Conservation (phyloP, 306 rosid species). For the Corylus americana region DNA sequence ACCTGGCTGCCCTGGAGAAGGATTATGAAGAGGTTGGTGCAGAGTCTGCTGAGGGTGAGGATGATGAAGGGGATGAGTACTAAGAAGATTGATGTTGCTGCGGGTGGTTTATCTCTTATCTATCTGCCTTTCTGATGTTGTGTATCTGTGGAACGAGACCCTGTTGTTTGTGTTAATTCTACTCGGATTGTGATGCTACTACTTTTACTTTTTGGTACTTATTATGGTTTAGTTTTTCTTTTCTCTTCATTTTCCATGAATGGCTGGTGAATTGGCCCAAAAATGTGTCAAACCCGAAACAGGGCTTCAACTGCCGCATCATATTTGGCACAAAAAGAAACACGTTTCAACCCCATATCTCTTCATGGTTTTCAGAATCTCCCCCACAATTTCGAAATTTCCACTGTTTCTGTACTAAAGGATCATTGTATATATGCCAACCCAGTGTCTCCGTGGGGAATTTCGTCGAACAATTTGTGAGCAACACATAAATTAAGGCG, state of each 20-base stretch:
- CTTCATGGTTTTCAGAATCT: constrained; percentile 50
- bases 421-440: constrained; percentile 66
- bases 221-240: too few relatives aligned
- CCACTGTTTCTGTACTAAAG: constrained; percentile 29
- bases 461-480: constrained; percentile 55
- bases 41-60: constrained; percentile 76
- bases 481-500: constrained; percentile 21
- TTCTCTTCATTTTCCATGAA: too few relatives aligned
- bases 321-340: too few relatives aligned
- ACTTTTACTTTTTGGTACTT: background rate
- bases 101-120: background rate
- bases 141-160: background rate
- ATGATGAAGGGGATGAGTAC: constrained; percentile 67
- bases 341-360: background rate
- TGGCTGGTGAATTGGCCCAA: too few relatives aligned
- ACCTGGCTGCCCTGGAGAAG: constrained; percentile 91
- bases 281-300: too few relatives aligned
- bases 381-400: constrained; percentile 37
- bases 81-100: constrained; percentile 22
- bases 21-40: constrained; percentile 97
- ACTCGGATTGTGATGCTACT: background rate
- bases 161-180: background rate
- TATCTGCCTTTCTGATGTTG: background rate
- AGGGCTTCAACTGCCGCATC: too few relatives aligned
- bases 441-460: constrained; percentile 63